Percentiles rank a stretch among this genome's conserved stretches.
Evolutionary conservation across 768 basidiomycete genomes (phyloP).

Genomic region (Sarcomyxa edulis): DNA sequence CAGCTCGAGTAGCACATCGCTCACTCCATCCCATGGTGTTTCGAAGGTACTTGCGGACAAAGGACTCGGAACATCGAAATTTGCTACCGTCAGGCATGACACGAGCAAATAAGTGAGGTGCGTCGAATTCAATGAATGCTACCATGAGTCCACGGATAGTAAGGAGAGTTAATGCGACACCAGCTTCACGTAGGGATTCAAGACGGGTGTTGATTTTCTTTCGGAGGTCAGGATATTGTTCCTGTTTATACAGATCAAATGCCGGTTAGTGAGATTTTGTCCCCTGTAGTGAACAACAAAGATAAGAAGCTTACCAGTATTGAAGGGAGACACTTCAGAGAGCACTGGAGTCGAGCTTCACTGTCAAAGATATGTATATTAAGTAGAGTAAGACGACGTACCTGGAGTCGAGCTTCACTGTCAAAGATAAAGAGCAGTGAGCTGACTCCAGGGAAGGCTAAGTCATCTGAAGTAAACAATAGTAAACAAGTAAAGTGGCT

Average conservation of each 20-base stretch:
- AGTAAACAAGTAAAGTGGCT: no score
- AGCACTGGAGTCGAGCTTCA: no score
- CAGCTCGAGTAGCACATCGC: conserved; percentile 18
- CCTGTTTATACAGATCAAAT: background rate
- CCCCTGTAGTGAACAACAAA: no score
- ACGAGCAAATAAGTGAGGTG: conserved; percentile 8
- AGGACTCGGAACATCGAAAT: conserved; percentile 19
- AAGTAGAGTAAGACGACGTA: no score
- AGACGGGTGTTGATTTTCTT: conserved; percentile 11
- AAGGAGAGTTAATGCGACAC: conserved; percentile 12
- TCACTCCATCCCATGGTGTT: conserved; percentile 9
- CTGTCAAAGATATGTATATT: no score
- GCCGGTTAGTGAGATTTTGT: background rate
- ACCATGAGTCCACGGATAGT: conserved; percentile 20
- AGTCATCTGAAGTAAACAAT: no score
- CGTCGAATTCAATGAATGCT: conserved; percentile 6
- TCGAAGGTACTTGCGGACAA: conserved; percentile 17
- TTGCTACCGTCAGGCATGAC: conserved; percentile 7
- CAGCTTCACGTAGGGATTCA: conserved; percentile 10
- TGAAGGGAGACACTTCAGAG: no score
- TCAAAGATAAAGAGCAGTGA: no score
- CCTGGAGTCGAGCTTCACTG: no score
- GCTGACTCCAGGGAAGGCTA: no score
- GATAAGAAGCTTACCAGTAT: no score
- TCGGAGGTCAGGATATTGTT: conserved; percentile 6